Base-by-base conservation (phyloP, 1,284 basidiomycete species). In the Cystobasidium slooffiae region DNA sequence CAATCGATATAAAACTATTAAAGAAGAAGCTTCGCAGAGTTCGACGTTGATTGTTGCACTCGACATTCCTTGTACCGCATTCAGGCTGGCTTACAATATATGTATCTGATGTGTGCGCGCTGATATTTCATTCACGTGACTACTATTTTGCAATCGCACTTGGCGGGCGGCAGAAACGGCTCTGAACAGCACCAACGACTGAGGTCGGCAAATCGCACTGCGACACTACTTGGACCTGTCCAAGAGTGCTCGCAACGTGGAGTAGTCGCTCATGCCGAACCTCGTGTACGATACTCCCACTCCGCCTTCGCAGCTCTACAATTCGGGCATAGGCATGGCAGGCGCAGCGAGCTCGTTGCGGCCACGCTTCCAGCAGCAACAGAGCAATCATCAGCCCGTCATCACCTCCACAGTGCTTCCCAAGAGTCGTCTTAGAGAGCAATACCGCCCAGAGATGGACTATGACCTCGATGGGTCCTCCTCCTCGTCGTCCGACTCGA, bases 261-360 rank as follows among this genome's bases (percentile, higher is more conserved):
- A 31, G 31, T 31, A 2, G 24, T 53, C 44, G 4, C 44, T 39
- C 49, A 66, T 66, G 64, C 64, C 64, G 14, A 66, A 66, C 51
- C 69, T 62, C 51, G 52, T 73, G 39, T 73, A 55, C 41, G 70
- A 73, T 47, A 73, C 70, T 8, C 70, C 70, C 14, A 72, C 70
- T 37, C 70, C 70, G 39, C 70, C 70, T 12, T 73, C 70, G 55
- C 70, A 73, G 70, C 55, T 59, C 22, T 73, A 73, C 51, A 66
- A 62, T 10, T 39, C 52, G 12, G 41, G 58, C 43, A 46, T 52
- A 6, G 66, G 39, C 20, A 37, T 43, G 10, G 66, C 66, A 43
- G 64, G 64, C 6, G 24, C 16, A 58, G 66, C 53, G 14, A 73
- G 51, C 31, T 73, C 70, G 18, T 41, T 73, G 51, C 20, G 47